Evolutionary conservation across 345 rosid genomes (phyloP), one percentile per base, ranked within the genome.

Genomic region (Ceriops decandra): DNA sequence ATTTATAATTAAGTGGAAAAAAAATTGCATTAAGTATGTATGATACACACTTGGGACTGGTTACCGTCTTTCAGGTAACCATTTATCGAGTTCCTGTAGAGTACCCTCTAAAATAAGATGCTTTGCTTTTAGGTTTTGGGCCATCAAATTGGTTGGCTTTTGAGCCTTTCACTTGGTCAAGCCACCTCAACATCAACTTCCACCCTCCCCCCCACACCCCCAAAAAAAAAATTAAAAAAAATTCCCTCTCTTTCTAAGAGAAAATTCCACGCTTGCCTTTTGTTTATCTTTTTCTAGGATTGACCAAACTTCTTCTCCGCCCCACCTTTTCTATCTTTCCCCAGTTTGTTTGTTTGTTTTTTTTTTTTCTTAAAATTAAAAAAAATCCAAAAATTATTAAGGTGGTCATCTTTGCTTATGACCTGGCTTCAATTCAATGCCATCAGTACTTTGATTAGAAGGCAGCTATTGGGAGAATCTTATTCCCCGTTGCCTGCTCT

Each of bases 391-490:
- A 54, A 54, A 19, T 42, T 13, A 5, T 5, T 0, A 13, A 28
- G 2, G 5, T 30, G 21, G 19, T 61, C 8, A 17, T 32, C 4
- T 27, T 30, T 16, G 32, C 62, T 20, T 5, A 6, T 67, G 67
- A 32, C 71, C 74, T 52, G 62, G 61, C 52, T 64, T 52, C 72
- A 58, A 74, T 77, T 59, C 69, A 47, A 64, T 52, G 64, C 68
- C 28, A 75, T 75, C 69, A 73, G 75, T 59, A 49, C 73, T 66
- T 72, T 52, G 33, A 60, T 57, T 56, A 52, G 74, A 72, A 26
- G 68, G 77, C 10, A 63, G 62, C 62, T 22, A 62, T 71, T 76
- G 31, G 66, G 57, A 79, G 80, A 79, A 79, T 79, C 74, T 64
- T 38, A 72, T 81, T 61, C 73, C 21, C 65, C 51, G 24, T 74